Evolutionary conservation across 345 rosid genomes (phyloP).

Genomic region (Conringia planisiliqua): DNA sequence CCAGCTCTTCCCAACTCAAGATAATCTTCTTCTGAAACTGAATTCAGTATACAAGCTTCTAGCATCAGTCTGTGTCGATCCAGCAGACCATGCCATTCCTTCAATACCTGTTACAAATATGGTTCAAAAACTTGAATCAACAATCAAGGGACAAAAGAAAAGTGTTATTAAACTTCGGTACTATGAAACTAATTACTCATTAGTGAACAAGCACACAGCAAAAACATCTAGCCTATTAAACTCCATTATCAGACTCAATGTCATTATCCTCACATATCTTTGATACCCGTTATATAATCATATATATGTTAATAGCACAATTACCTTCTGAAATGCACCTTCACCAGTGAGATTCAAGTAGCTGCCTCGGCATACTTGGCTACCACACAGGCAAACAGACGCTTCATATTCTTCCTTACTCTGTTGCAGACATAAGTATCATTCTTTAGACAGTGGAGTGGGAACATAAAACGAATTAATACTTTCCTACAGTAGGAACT

Average conservation of each 20-base stretch:
- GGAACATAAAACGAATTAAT: constrained; percentile 13
- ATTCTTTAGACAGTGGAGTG: constrained; percentile 14
- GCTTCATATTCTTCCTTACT: constrained; percentile 99
- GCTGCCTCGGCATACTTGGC: constrained; percentile 99
- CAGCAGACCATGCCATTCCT: constrained; percentile 88
- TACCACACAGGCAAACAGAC: constrained; percentile 98
- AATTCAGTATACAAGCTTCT: constrained; percentile 78
- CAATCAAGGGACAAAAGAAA: background rate
- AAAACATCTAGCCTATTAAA: background rate
- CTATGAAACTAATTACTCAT: constrained; percentile 11
- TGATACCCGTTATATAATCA: constrained; percentile 12
- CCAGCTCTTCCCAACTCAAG: constrained; percentile 98
- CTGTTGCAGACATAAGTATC: constrained; percentile 44
- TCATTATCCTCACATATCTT: constrained; percentile 5
- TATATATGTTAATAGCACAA: constrained; percentile 1
- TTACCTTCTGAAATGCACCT: constrained; percentile 96
- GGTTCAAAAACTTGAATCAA: background rate
- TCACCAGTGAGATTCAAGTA: constrained; percentile 99
- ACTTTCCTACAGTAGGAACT: background rate
- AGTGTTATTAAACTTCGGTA: background rate
- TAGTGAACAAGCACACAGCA: constrained; percentile 3
- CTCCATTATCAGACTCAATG: background rate
- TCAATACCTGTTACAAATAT: constrained; percentile 57
- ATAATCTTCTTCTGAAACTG: constrained; percentile 93
- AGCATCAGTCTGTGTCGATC: constrained; percentile 86